Percentiles rank a stretch among this genome's conserved stretches.
phyloP scores from a whole-genome alignment of 305 asterid species.

The Plantago lanceolata region DNA sequence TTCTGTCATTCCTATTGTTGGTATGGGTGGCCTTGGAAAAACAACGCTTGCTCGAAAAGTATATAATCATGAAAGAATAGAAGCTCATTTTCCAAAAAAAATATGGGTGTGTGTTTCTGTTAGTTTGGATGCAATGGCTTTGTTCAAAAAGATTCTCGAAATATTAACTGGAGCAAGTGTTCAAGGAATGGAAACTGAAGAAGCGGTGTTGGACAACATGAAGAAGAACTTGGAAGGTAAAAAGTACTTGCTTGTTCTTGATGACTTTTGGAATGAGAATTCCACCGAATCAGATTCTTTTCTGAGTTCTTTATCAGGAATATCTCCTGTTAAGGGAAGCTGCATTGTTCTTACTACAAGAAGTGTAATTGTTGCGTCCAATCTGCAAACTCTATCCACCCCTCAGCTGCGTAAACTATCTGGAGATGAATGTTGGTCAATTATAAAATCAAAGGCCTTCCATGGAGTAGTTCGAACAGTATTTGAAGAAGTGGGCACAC shows the following conservation, averaged over 20 bases:
- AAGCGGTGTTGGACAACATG: conserved; percentile 17
- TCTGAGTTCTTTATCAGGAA: background rate
- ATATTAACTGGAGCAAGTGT: background rate
- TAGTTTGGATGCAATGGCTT: background rate
- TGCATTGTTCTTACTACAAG: conserved; percentile 29
- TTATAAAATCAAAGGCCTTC: conserved; percentile 22
- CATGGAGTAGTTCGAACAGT: background rate
- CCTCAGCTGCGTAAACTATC: conserved; percentile 3
- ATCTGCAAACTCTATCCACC: conserved; percentile 3
- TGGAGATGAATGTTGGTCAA: conserved; percentile 22
- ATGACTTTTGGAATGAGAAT: conserved; percentile 31
- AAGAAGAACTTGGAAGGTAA: background rate
- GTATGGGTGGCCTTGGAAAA: conserved; percentile 43
- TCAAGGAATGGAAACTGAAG: background rate
- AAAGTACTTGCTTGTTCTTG: conserved; percentile 31
- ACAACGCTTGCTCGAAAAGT: conserved; percentile 33
- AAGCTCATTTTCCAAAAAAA: conserved; percentile 2
- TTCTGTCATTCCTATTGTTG: conserved; percentile 25
- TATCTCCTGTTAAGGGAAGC: conserved; percentile 22
- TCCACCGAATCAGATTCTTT: conserved; percentile 1
- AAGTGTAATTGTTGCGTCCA: background rate
- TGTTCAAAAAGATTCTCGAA: conserved; percentile 26
- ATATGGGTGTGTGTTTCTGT: conserved; percentile 33
- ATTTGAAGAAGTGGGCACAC: conserved; percentile 9
- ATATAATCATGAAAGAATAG: conserved; percentile 8